Base-by-base conservation (phyloP, 768 basidiomycete genomes). In the Boletus subparvulus region DNA sequence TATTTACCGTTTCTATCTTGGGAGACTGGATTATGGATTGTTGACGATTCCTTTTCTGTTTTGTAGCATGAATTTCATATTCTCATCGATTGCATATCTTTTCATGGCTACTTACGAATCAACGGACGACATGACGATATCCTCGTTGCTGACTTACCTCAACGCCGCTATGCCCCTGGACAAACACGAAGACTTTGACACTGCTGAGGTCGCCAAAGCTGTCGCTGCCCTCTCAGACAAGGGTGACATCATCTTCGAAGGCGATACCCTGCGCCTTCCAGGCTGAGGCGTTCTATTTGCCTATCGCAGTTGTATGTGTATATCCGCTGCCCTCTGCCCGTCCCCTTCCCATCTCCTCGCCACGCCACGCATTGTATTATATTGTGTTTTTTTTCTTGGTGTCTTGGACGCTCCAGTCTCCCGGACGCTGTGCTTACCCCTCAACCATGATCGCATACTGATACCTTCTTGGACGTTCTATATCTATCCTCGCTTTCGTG, bases 181-280 rank as follows among this genome's bases (percentile, higher is more conserved):
- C 67, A 90, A 90, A 71, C 83, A 89, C 65, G 88, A 90, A 73
- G 88, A 91, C 60, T 91, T 88, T 59, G 88, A 91, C 69, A 88
- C 87, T 13, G 78, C 78, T 2, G 89, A 91, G 72, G 87, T 91
- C 17, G 79, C 78, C 7, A 76, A 77, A 47, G 78, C 77, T 4
- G 79, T 79, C 14, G 79, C 74, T 1, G 62, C 68, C 13, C 61
- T 84, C 47, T 75, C 78, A 39, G 82, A 81, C 30, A 73, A 74
- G 55, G 81, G 82, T 0, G 70, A 76, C 39, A 71, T 84, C 9
- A 61, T 77, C 28, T 76, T 83, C 45, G 80, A 83, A 65, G 84
- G 83, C 6, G 84, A 85, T 36, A 73, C 67, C 28, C 58, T 72
- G 7, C 70, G 70, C 58, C 69, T 72, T 41, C 57, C 62, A 9